These are phyloP conservation scores for Geotrichum australiense DNA, from an alignment of 1,139 yeast species.

Conservation along the genomic window DNA sequence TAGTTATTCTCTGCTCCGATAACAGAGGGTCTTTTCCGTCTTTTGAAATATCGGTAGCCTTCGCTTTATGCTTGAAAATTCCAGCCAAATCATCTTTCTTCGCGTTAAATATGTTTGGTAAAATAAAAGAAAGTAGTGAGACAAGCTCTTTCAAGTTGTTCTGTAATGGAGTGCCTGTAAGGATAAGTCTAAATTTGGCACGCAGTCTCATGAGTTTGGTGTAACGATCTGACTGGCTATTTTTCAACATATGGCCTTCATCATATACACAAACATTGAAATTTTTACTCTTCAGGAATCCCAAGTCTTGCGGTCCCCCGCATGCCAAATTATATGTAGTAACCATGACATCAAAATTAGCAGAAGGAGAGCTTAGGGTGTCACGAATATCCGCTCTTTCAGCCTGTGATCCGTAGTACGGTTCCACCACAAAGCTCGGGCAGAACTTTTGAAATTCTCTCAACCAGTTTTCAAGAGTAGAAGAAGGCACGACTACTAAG, in stretches of 20 bases:
- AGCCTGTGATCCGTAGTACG: conserved; percentile 81
- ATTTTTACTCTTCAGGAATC: conserved; percentile 62
- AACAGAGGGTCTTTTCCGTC: conserved; percentile 57
- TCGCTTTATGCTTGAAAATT: conserved; percentile 77
- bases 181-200: conserved; percentile 72
- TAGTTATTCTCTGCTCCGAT: conserved; percentile 82
- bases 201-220: conserved; percentile 72
- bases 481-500: conserved; percentile 82
- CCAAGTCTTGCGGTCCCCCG: conserved; percentile 74
- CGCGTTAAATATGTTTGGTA: conserved; percentile 75
- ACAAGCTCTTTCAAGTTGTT: conserved; percentile 86
- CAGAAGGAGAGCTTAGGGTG: conserved; percentile 37
- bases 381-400: conserved; percentile 84
- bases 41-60: conserved; percentile 44
- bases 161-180: conserved; percentile 97
- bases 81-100: conserved; percentile 76
- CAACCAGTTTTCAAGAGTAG: conserved; percentile 95
- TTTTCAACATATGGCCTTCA: conserved; percentile 95
- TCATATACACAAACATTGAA: conserved; percentile 91
- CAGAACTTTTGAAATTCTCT: conserved; percentile 89
- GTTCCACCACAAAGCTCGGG: conserved; percentile 72
- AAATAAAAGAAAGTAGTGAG: conserved; percentile 80
- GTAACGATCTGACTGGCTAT: conserved; percentile 82
- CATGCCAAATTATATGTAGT: conserved; percentile 92
- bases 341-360: conserved; percentile 82